Evolutionary conservation across 495 filamentous ascomycete genomes (phyloP).

Genomic region (Opeltia flavorubescens): DNA sequence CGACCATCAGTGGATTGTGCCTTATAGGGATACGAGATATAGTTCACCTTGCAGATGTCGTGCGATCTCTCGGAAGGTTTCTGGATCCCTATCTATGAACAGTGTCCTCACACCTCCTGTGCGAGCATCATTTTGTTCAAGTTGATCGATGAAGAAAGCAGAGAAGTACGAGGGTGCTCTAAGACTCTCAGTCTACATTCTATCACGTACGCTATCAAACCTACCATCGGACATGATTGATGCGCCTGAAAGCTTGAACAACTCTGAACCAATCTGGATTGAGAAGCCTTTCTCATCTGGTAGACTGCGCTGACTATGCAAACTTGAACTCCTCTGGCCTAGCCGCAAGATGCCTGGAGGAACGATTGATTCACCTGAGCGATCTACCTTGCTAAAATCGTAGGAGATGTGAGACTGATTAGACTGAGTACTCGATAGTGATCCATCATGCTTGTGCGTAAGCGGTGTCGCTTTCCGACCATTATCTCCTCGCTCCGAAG

Average conservation of each 20-base stretch:
- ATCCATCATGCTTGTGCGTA: neutral
- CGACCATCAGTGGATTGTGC: too few species aligned
- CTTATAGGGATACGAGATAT: too few species aligned
- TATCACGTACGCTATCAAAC: neutral
- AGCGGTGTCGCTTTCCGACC: neutral
- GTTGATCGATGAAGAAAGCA: slow-evolving; percentile 77
- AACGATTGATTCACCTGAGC: neutral
- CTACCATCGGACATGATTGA: slow-evolving; percentile 89
- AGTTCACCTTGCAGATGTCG: slow-evolving; percentile 82
- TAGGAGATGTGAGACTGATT: neutral
- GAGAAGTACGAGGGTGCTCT: slow-evolving; percentile 97
- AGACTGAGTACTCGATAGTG: neutral
- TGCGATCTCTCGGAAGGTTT: slow-evolving; percentile 78
- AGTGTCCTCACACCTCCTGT: slow-evolving; percentile 43
- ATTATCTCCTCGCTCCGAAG: neutral
- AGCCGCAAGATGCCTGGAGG: slow-evolving; percentile 12
- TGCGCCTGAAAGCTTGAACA: slow-evolving; percentile 89
- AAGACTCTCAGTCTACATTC: slow-evolving; percentile 31
- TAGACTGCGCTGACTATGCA: slow-evolving; percentile 18
- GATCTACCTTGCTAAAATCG: neutral
- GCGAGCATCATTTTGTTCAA: slow-evolving; percentile 47
- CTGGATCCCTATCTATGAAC: slow-evolving; percentile 90
- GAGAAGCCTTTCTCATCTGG: slow-evolving; percentile 65
- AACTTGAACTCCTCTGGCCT: slow-evolving; percentile 1
- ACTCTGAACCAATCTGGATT: slow-evolving; percentile 83